These are phyloP conservation scores for Aspergillus haitiensis DNA, from an alignment of 495 filamentous ascomycete species.

Conservation along the genomic window DNA sequence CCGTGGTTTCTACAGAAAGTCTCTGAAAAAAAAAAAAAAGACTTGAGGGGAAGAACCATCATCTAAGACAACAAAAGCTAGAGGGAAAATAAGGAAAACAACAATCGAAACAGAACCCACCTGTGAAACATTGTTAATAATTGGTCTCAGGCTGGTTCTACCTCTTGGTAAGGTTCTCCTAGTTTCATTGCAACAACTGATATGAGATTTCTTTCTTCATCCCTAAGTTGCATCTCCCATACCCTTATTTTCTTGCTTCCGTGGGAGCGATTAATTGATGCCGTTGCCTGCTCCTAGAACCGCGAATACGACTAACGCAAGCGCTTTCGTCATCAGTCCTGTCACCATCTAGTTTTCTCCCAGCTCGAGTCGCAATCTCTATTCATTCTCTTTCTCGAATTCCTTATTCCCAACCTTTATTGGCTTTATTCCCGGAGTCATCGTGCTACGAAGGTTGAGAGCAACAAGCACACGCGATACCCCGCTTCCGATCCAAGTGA, in stretches of 20 bases:
- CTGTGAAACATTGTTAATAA: conserved; percentile 23
- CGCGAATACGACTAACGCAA: not conserved
- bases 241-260: not conserved
- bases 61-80: conserved; percentile 9
- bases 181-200: not conserved
- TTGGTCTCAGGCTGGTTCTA: conserved; percentile 1
- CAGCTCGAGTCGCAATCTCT: not conserved
- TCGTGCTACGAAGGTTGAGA: conserved; percentile 12
- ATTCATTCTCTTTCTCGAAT: conserved; percentile 1
- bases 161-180: conserved; percentile 14
- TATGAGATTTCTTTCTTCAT: not conserved
- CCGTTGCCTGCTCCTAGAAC: not conserved
- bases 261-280: conserved; percentile 7
- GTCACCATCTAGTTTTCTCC: not conserved
- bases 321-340: not conserved
- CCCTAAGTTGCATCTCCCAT: not conserved
- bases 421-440: conserved; percentile 2
- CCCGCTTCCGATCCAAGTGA: conserved; percentile 23
- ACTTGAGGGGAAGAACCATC: not conserved
- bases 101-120: conserved; percentile 22
- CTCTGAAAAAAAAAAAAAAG: not conserved
- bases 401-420: not conserved
- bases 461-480: conserved; percentile 23
- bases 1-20: not conserved
- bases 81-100: not conserved